Percentiles rank a stretch among this genome's conserved stretches.
Evolutionary conservation across 1,284 basidiomycete genomes (phyloP).

Genomic region (Sanghuangporus weigelae): DNA sequence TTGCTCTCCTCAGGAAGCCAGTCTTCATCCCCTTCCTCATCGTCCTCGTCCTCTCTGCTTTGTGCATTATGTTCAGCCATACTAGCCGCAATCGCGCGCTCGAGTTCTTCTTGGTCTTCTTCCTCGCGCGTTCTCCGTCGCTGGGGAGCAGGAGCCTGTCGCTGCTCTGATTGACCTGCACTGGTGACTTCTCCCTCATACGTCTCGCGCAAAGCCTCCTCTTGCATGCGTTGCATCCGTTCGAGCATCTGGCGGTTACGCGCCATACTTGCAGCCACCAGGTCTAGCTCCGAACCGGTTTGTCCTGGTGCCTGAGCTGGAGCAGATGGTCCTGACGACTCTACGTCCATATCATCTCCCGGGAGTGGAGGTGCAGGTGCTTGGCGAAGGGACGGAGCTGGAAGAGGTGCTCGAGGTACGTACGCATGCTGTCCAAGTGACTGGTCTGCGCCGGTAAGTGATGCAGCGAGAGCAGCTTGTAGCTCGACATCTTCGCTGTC

Average conservation of each 20-base stretch:
- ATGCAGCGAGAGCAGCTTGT: conserved; percentile 81
- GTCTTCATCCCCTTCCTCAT: conserved; percentile 22
- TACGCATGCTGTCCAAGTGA: background rate
- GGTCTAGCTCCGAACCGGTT: conserved; percentile 35
- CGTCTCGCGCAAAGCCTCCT: conserved; percentile 56
- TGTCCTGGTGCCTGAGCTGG: background rate
- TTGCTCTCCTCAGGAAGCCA: conserved; percentile 22
- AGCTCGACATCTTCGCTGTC: conserved; percentile 87
- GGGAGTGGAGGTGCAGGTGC: conserved; percentile 8
- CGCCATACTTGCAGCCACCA: conserved; percentile 60
- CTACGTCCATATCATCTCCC: conserved; percentile 10
- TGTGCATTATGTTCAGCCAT: conserved; percentile 25
- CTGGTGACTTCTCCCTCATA: conserved; percentile 41
- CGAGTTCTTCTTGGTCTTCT: conserved; percentile 57
- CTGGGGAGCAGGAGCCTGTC: conserved; percentile 19
- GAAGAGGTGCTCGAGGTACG: conserved; percentile 1
- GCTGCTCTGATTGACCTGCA: background rate
- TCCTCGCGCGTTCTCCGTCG: conserved; percentile 27
- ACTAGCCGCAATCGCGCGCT: conserved; percentile 65
- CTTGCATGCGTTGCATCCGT: conserved; percentile 64
- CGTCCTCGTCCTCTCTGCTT: background rate
- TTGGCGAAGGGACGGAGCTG: conserved; percentile 6
- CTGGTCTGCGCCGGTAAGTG: conserved; percentile 36
- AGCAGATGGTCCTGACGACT: background rate
- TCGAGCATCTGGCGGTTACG: conserved; percentile 59